These are phyloP conservation scores for Glycine tomentella DNA, from an alignment of 306 rosid genomes.

Conservation along the genomic window DNA sequence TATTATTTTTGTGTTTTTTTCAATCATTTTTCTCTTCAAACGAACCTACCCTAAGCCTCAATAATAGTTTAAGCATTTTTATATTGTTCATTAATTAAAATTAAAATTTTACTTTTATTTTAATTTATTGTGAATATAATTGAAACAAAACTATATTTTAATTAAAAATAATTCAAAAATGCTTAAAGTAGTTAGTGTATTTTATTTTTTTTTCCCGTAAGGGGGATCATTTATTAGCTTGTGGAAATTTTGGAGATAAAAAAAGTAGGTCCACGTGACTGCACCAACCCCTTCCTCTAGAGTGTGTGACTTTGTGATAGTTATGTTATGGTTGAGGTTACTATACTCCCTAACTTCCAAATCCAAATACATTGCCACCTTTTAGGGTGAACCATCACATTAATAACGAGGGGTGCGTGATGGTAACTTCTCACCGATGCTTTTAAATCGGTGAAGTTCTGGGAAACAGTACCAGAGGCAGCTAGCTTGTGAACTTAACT, in stretches of 20 bases:
- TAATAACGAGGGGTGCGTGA: slow-evolving; percentile 35
- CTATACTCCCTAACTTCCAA: slow-evolving; percentile 47
- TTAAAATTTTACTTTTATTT: neutral
- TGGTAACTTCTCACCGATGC: slow-evolving; percentile 47
- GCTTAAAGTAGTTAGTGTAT: neutral
- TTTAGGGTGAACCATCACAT: slow-evolving; percentile 45
- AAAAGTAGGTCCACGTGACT: slow-evolving; percentile 48
- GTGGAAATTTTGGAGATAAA: slow-evolving; percentile 40
- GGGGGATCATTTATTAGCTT: slow-evolving; percentile 23
- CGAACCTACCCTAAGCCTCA: no score
- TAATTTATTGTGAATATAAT: neutral
- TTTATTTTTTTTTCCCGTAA: neutral
- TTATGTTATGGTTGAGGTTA: slow-evolving; percentile 40
- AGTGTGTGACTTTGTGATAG: slow-evolving; percentile 40
- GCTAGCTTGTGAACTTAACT: slow-evolving; percentile 38
- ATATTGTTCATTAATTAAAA: neutral
- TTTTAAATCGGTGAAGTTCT: slow-evolving; percentile 14
- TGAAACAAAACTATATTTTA: neutral
- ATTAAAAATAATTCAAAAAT: neutral
- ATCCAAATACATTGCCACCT: slow-evolving; percentile 33
- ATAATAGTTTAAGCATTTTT: neutral
- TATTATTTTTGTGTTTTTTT: no score
- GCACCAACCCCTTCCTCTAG: slow-evolving; percentile 25
- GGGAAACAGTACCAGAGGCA: slow-evolving; percentile 32
- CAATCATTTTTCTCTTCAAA: no score